phyloP scores from a whole-genome alignment of 1,284 basidiomycete species.

The Cutaneotrichosporon sp. region DNA sequence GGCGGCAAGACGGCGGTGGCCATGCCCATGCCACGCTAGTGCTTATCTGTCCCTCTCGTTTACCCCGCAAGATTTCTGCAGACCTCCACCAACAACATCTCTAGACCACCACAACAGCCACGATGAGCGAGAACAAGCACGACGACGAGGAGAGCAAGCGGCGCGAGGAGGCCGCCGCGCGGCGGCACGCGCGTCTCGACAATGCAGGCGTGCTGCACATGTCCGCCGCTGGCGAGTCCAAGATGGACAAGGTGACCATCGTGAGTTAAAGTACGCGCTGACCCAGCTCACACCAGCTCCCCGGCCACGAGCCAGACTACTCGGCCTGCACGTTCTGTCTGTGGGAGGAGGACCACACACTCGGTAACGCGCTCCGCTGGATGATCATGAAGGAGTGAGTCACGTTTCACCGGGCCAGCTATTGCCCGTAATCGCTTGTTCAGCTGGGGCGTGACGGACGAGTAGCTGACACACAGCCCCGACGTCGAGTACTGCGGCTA shows the following conservation, averaged over 20 bases:
- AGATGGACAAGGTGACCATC: constrained; percentile 45
- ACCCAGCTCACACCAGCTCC: constrained; percentile 46
- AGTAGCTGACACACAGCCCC: constrained; percentile 62
- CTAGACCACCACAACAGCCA: too few relatives aligned
- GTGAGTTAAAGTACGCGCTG: constrained; percentile 26
- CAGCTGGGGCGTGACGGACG: too few relatives aligned
- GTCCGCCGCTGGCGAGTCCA: constrained; percentile 24
- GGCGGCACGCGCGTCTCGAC: constrained; percentile 31
- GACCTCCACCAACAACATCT: too few relatives aligned
- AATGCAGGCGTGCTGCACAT: constrained; percentile 40
- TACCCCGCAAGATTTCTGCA: too few relatives aligned
- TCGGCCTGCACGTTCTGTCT: constrained; percentile 90
- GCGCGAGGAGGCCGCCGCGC: constrained; percentile 15
- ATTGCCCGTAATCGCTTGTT: too few relatives aligned
- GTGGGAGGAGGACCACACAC: constrained; percentile 87
- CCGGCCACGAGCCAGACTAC: constrained; percentile 71
- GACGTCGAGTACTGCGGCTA: constrained; percentile 99
- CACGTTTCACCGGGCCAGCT: too few relatives aligned
- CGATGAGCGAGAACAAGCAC: too few relatives aligned
- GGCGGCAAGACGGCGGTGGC: too few relatives aligned
- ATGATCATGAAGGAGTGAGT: constrained; percentile 98
- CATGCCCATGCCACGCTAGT: too few relatives aligned
- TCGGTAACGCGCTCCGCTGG: constrained; percentile 91
- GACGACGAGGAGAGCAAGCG: neutral
- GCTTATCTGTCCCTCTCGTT: too few relatives aligned